Evolutionary conservation across 139 green algal genomes (phyloP), one percentile per base, ranked within the genome.

Genomic region (Chlamydomonas schloesseri): DNA sequence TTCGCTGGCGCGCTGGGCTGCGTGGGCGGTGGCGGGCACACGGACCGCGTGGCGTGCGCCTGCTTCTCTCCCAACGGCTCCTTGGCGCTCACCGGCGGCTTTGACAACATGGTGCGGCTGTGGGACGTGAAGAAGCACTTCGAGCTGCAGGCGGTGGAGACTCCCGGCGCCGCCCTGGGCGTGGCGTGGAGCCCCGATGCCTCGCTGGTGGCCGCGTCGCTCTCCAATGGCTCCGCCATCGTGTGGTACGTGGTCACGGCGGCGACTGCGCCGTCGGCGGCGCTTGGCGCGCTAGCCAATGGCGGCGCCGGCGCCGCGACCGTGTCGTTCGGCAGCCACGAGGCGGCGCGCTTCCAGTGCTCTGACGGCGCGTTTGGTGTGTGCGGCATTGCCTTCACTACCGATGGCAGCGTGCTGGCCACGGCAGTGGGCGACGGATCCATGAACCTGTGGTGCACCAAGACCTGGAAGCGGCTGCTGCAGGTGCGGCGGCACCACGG

Each of bases 121-220:
- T 85, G 67, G 67, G 79, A 85, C 31, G 67, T 57, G 6, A 2
- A 33, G 34, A 47, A 33, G 11, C 67, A 85, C 47, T 24, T 18
- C 60, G 67, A 77, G 79, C 24, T 76, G 31, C 46, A 37, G 47
- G 6, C 24, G 47, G 24, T 65, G 46, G 79, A 85, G 79, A 50
- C 68, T 50, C 79, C 79, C 3, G 67, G 42, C 31, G 78, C 46
- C 42, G 78, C 74, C 0, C 15, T 68, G 42, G 64, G 18, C n/a
- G 10, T 84, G 0, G 78, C 78, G 42, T 84, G 78, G 78, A 75
- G 64, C 78, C 78, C 78, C n/a, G 64, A 74, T 64, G 78, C 29
- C 78, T 37, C 42, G 21, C 64, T 75, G 0, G 15, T 84, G 4
- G 78, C 78, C 1, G 64, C n/a, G 1, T 65, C 42, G 13, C 78